Percentiles rank a stretch among this genome's conserved stretches.
Evolutionary conservation across 768 basidiomycete species (phyloP).

Genomic region (Tricholoma saponaceum): DNA sequence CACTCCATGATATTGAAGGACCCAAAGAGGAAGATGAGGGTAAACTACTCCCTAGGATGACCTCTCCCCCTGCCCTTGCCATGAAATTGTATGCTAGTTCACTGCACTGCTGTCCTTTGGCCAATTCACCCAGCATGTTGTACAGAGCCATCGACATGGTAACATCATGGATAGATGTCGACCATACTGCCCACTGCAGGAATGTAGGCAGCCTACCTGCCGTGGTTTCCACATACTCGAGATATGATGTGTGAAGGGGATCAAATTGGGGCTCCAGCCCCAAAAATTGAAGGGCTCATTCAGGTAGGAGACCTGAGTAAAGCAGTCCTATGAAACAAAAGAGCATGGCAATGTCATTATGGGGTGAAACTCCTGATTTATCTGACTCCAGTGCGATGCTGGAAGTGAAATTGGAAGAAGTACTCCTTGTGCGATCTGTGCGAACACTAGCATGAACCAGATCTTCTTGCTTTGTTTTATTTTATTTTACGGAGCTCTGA

Average conservation of each 20-base stretch:
- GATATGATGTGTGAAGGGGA: slow-evolving; percentile 40
- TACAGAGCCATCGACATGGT: slow-evolving; percentile 78
- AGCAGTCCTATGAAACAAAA: slow-evolving; percentile 82
- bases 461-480: slow-evolving; percentile 88
- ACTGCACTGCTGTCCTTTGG: slow-evolving; percentile 81
- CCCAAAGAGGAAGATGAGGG: slow-evolving; percentile 46
- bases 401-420: slow-evolving; percentile 42
- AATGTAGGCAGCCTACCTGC: slow-evolving; percentile 67
- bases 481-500: slow-evolving; percentile 84
- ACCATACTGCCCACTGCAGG: slow-evolving; percentile 89
- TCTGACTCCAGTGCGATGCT: slow-evolving; percentile 38
- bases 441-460: slow-evolving; percentile 63
- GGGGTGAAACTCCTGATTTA: slow-evolving; percentile 40
- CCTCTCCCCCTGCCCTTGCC: slow-evolving; percentile 68
- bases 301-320: slow-evolving; percentile 68
- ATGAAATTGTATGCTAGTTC: slow-evolving; percentile 89
- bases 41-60: slow-evolving; percentile 55
- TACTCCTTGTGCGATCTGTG: slow-evolving; percentile 54
- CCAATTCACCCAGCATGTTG: slow-evolving; percentile 83
- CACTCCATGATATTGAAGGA: slow-evolving; percentile 71
- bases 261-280: slow-evolving; percentile 51
- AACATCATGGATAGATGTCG: slow-evolving; percentile 68
- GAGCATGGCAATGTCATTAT: slow-evolving; percentile 82
- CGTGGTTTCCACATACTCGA: slow-evolving; percentile 58
- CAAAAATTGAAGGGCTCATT: slow-evolving; percentile 86